A percentile compares a stretch with the other conserved stretches of the same genome.
Conservation (phyloP, 2,329 filamentous ascomycete species). For the Pseudofabraea citricarpa region DNA sequence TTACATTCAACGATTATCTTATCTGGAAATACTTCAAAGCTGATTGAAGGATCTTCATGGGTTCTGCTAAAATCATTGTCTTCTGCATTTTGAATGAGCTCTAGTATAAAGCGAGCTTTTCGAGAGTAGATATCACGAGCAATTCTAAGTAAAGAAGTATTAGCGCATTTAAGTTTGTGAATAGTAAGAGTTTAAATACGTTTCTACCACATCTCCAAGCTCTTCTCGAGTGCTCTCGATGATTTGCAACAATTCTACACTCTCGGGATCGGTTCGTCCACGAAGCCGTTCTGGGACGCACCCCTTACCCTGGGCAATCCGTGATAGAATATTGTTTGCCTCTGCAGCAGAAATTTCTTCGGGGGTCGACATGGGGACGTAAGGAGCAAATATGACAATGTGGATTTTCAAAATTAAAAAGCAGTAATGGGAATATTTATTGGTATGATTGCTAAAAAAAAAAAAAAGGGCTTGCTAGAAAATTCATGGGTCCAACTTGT, state of each 20-base stretch:
- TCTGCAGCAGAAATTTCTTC: too few species aligned
- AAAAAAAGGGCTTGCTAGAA: too few species aligned
- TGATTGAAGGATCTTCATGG: not conserved
- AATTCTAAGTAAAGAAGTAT: not conserved
- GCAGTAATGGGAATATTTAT: too few species aligned
- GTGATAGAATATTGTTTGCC: not conserved
- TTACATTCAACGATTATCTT: too few species aligned
- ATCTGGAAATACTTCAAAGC: not conserved
- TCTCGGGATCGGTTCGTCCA: not conserved
- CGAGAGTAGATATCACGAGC: not conserved
- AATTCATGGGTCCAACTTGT: too few species aligned
- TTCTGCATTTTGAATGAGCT: not conserved
- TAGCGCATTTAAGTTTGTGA: not conserved
- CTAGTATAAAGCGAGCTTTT: not conserved
- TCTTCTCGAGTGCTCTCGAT: not conserved
- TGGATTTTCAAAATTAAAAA: too few species aligned
- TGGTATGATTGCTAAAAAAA: too few species aligned
- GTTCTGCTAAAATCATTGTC: not conserved
- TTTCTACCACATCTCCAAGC: not conserved
- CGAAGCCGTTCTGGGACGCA: not conserved
- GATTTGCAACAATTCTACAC: not conserved
- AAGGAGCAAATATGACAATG: too few species aligned
- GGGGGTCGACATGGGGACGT: too few species aligned
- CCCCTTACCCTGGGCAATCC: not conserved
- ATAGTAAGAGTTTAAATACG: not conserved